Evolutionary conservation across 345 rosid species (phyloP), one percentile per base, ranked within the genome.

Genomic region (Jatropha curcas): DNA sequence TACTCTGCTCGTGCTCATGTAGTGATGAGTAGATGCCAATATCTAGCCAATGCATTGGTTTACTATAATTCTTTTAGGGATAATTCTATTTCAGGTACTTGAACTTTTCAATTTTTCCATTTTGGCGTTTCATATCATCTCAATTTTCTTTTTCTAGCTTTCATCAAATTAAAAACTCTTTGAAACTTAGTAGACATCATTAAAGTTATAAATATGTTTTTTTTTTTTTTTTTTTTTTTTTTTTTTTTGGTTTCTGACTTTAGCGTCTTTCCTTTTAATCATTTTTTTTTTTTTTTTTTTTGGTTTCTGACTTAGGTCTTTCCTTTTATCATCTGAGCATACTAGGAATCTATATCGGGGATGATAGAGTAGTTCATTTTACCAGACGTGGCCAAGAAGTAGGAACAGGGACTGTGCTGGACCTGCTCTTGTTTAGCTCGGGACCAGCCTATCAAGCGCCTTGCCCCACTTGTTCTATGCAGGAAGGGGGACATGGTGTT

Each of bases 371-470:
- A 31, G 63, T 92, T 78, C 99, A 92, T 83, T 95, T 94, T 75
- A 94, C 98, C 0, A 84, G 98, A 76, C 84, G 82, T 7, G 99
- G 98, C 64, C 89, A 92, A 84, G 99, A 95, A 83, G 94, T 95
- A 8, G 98, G 88, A 68, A 95, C 98, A 0, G 98, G 98, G 8
- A 92, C 98, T 0, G 86, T 83, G 37, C 72, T 95, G 41, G 98
- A 95, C 81, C 33, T 86, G 60, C 76, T 95, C 17, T 77, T 95
- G 52, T 84, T 81, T 27, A 95, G 98, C 80, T 92, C 98, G 19
- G 89, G 83, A 55, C 92, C 98, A 16, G 72, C 91, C 48, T 27
- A 71, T 71, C 86, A 66, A 31, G 77, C 74, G 7, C 88, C 87
- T 17, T 95, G 99, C 72, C 82, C 91, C 25, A 89, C 79, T 1